Base-by-base conservation (phyloP, 257 asterid genomes). In the Avicennia marina region DNA sequence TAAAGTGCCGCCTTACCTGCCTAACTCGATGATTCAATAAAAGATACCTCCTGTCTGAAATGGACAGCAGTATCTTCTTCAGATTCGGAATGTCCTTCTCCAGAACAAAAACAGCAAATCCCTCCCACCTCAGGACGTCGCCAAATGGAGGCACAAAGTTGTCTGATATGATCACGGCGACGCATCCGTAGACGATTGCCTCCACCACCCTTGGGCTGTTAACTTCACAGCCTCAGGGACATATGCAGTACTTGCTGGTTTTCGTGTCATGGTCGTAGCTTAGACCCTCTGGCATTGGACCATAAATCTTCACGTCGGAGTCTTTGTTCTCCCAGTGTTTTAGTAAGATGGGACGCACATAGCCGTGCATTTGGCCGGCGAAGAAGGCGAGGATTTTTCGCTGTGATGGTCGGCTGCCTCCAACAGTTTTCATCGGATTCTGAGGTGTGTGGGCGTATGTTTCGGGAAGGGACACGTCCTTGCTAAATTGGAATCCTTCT, bases 141-240 rank as follows among this genome's bases (percentile, higher is more conserved):
- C 83, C 81, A 39, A 91, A 85, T 0, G 96, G 95, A 7, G 95
- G 95, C 38, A 91, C 83, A 20, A 76, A 91, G 53, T 88, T 88
- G 66, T 91, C 95, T 0, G 97, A 88, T 52, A 91, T 78, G 17
- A 91, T 91, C 16, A 91, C 98, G 0, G 97, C 96, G 0, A 91
- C 89, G 21, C 98, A 91, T 77, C 86, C 95, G 18, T 77, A 91
- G 75, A 83, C 76, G 32, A 91, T 85, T 33, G 98, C 95, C 75
- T 91, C 98, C 59, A 91, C 97, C n/a, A 91, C 94, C 32, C 98
- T 72, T 2, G 98, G 98, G 58, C 95, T 91, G 49, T 91, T 85
- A 16, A 89, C 96, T 63, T 91, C 97, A 36, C 53, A 85, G 6
- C 98, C 98, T 58, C 67, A 77, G n/a, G 95, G 87, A 19, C 98